Evolutionary conservation across 345 rosid genomes (phyloP).

Genomic region (Raphanus raphanistrum): DNA sequence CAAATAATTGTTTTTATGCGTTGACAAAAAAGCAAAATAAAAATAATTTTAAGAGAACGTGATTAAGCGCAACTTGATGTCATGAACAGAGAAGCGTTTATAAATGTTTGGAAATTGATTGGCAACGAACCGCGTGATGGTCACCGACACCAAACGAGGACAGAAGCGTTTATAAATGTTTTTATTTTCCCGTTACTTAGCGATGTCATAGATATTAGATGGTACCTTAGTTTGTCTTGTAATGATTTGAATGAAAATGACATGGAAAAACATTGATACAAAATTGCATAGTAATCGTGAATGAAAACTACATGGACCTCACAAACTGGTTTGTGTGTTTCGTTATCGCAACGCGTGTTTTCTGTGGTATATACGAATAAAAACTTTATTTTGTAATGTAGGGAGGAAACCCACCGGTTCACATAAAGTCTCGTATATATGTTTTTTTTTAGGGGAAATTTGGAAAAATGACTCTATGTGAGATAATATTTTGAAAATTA

Average conservation of each 20-base stretch:
- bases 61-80: neutral
- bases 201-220: no score
- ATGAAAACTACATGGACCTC: neutral
- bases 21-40: slow-evolving; percentile 5
- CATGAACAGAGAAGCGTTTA: neutral
- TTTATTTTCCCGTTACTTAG: no score
- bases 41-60: neutral
- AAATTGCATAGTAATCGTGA: neutral
- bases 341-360: neutral
- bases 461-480: no score
- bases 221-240: no score
- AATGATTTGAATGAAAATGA: neutral
- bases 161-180: neutral
- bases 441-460: no score
- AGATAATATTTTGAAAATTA: no score
- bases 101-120: neutral
- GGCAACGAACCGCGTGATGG: neutral
- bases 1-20: neutral
- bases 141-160: neutral
- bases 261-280: neutral
- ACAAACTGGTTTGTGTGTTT: neutral
- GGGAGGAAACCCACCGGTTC: neutral
- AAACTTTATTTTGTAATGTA: no score
- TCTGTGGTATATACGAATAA: neutral
- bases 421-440: slow-evolving; percentile 8